Percentiles rank a stretch among this genome's conserved stretches.
Conservation (phyloP, 345 rosid species). For the Jatropha curcas region DNA sequence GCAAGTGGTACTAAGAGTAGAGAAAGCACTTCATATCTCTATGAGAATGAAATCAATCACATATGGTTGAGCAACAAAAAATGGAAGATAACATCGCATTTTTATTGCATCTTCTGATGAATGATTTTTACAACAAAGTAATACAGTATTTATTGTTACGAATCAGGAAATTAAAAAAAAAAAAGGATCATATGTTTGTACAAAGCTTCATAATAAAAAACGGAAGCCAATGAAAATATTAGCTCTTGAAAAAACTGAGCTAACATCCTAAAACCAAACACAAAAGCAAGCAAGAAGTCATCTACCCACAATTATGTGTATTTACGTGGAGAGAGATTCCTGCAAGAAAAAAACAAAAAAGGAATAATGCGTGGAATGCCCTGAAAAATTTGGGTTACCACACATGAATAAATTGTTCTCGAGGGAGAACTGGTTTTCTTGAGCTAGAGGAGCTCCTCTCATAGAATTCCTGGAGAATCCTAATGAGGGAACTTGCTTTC, state of each 20-base stretch:
- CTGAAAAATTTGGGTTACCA: conserved; percentile 49
- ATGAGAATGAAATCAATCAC: conserved; percentile 14
- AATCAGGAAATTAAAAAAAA: conserved; percentile 19
- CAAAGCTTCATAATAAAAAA: conserved; percentile 38
- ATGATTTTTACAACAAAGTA: not conserved
- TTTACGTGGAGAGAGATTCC: conserved; percentile 23
- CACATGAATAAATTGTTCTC: conserved; percentile 53
- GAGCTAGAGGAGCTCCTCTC: conserved; percentile 49
- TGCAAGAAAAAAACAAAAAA: not conserved
- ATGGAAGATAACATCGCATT: not conserved
- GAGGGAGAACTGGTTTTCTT: conserved; percentile 35
- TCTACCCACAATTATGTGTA: conserved; percentile 22
- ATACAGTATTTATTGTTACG: conserved; percentile 10
- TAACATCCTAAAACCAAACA: conserved; percentile 16
- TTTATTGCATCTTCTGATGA: conserved; percentile 1
- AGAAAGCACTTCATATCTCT: conserved; percentile 42
- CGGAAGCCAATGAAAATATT: conserved; percentile 34
- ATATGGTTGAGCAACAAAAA: not conserved
- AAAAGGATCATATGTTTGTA: conserved; percentile 18
- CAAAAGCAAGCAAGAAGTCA: conserved; percentile 17
- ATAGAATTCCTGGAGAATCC: conserved; percentile 64
- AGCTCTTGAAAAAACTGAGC: conserved; percentile 54
- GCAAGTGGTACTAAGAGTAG: conserved; percentile 43
- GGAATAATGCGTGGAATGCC: conserved; percentile 14
- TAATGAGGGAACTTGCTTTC: conserved; percentile 66